These are phyloP conservation scores for Mariannaea elegans DNA, from an alignment of 2,329 filamentous ascomycete species.

Conservation along the genomic window DNA sequence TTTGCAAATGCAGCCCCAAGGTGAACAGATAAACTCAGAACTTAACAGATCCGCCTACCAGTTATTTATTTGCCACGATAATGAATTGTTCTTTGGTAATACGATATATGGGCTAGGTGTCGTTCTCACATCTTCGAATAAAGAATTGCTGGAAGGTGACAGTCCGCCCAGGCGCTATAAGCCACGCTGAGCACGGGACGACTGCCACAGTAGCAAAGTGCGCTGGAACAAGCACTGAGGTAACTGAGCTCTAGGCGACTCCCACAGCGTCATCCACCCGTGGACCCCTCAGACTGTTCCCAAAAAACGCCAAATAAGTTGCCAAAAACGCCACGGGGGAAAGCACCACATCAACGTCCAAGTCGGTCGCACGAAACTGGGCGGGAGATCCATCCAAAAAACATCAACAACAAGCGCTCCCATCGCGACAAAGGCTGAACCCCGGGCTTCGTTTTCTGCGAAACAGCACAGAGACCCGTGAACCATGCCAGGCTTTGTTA, in stretches of 20 bases:
- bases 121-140: too few relatives aligned
- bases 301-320: slow-evolving; percentile 19
- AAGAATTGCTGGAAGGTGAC: too few relatives aligned
- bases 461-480: slow-evolving; percentile 35
- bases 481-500: slow-evolving; percentile 50
- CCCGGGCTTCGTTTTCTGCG: slow-evolving; percentile 25
- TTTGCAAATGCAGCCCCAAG: too few relatives aligned
- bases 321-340: slow-evolving; percentile 28
- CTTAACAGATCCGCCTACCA: too few relatives aligned
- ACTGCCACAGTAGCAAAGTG: slow-evolving; percentile 15
- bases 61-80: too few relatives aligned
- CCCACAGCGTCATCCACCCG: slow-evolving; percentile 15
- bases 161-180: too few relatives aligned
- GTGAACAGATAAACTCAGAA: too few relatives aligned
- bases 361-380: slow-evolving; percentile 35
- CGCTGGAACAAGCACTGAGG: background rate
- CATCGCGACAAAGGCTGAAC: slow-evolving; percentile 39
- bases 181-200: slow-evolving; percentile 6
- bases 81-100: too few relatives aligned
- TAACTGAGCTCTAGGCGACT: slow-evolving; percentile 20
- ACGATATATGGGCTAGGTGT: too few relatives aligned
- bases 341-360: slow-evolving; percentile 22
- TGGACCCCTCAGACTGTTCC: slow-evolving; percentile 12
- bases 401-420: slow-evolving; percentile 39
- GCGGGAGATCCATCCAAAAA: slow-evolving; percentile 38